Evolutionary conservation across 371 early-diverging fungal genomes (phyloP).

Genomic region (Massospora cicadina): DNA sequence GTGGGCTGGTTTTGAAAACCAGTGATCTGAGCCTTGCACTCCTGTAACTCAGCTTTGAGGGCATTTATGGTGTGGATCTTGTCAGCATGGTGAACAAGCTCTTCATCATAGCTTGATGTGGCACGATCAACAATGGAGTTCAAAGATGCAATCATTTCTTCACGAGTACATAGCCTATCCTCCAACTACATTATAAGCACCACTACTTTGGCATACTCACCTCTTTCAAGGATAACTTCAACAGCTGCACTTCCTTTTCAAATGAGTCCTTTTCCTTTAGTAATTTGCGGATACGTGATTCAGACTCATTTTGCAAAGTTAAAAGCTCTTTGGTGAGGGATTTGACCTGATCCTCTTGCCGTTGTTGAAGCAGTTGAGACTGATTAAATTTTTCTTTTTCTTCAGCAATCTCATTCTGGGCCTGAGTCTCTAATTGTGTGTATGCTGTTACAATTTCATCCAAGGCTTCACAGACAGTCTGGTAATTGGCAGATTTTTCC

Average conservation of each 20-base stretch:
- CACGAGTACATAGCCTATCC: too few species aligned
- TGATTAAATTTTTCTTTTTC: neutral
- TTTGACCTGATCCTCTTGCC: neutral
- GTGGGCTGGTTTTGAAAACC: neutral
- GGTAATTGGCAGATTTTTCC: neutral
- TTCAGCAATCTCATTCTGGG: neutral
- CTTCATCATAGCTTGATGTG: neutral
- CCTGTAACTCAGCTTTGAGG: neutral
- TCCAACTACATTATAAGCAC: too few species aligned
- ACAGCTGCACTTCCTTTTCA: neutral
- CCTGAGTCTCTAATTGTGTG: neutral
- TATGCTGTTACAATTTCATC: neutral
- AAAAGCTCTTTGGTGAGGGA: neutral
- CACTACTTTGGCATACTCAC: too few species aligned
- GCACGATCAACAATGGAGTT: neutral
- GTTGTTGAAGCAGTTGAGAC: neutral
- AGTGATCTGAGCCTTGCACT: neutral
- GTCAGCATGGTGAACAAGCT: neutral
- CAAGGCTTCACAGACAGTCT: neutral
- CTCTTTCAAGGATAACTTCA: neutral
- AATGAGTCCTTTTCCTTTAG: neutral
- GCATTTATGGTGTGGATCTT: neutral
- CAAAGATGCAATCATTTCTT: neutral
- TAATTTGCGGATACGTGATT: neutral
- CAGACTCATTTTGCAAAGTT: neutral